These are phyloP conservation scores for Acer campestre DNA, from an alignment of 345 rosid genomes.

Conservation along the genomic window DNA sequence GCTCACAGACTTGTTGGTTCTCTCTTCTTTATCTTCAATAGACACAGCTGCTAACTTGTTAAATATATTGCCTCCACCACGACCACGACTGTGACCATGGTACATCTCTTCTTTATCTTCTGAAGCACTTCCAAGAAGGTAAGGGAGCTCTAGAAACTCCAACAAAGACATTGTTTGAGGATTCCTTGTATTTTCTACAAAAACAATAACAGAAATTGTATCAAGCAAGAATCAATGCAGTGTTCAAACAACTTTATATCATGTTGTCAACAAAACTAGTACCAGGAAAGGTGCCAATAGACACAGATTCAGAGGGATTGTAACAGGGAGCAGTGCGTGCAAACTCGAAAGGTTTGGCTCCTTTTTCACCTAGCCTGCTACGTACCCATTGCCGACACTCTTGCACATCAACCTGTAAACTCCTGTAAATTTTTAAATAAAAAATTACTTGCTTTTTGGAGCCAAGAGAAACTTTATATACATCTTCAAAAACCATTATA, in stretches of 20 bases:
- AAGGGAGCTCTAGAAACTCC: conserved; percentile 80
- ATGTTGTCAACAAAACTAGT: conserved; percentile 4
- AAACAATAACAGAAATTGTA: background rate
- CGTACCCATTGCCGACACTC: conserved; percentile 72
- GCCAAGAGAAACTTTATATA: background rate
- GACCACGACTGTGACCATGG: too few relatives aligned
- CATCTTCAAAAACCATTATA: conserved; percentile 20
- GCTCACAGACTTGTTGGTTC: too few relatives aligned
- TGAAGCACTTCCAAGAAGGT: conserved; percentile 62
- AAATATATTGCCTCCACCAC: too few relatives aligned
- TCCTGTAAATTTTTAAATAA: conserved; percentile 31
- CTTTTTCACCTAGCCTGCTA: conserved; percentile 53
- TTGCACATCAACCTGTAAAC: conserved; percentile 44
- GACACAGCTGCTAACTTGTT: too few relatives aligned
- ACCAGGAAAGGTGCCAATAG: conserved; percentile 40
- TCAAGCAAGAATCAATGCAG: too few relatives aligned
- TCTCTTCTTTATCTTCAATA: too few relatives aligned
- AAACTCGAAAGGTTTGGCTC: conserved; percentile 78
- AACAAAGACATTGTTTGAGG: conserved; percentile 76
- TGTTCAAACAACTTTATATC: too few relatives aligned
- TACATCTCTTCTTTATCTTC: conserved; percentile 3
- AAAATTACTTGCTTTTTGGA: too few relatives aligned
- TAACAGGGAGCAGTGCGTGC: conserved; percentile 59
- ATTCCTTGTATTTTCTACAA: conserved; percentile 56
- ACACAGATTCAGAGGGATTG: conserved; percentile 45